Evolutionary conservation across 441 rosid species (phyloP).

Genomic region (Erodium chrysanthum): DNA sequence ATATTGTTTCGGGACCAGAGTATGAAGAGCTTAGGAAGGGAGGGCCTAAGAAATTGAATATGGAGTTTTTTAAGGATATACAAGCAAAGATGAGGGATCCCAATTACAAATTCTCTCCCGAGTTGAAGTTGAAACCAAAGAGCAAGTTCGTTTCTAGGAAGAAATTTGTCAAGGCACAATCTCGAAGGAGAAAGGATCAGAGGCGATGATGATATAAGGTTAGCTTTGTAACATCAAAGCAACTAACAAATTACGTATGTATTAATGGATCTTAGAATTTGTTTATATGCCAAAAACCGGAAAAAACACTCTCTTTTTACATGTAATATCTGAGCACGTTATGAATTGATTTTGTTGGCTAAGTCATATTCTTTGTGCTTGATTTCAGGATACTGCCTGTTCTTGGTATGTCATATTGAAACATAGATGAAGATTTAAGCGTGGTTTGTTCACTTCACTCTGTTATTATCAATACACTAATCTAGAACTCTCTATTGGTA

Average conservation of each 20-base stretch:
- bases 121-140: slow-evolving; percentile 73
- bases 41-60: slow-evolving; percentile 76
- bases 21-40: slow-evolving; percentile 88
- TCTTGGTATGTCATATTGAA: too few relatives aligned
- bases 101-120: slow-evolving; percentile 72
- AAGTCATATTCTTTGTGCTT: too few relatives aligned
- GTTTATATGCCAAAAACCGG: neutral
- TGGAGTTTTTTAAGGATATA: slow-evolving; percentile 86
- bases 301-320: too few relatives aligned
- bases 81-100: slow-evolving; percentile 91
- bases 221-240: neutral
- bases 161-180: slow-evolving; percentile 76
- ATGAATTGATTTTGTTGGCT: too few relatives aligned
- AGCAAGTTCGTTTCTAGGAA: slow-evolving; percentile 69
- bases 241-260: neutral
- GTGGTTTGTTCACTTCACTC: too few relatives aligned
- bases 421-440: too few relatives aligned
- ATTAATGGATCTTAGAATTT: neutral
- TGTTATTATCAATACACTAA: too few relatives aligned
- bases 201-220: slow-evolving; percentile 45
- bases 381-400: too few relatives aligned
- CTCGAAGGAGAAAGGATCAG: slow-evolving; percentile 75
- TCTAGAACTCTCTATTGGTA: too few relatives aligned
- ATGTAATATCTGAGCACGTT: too few relatives aligned
- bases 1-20: slow-evolving; percentile 79